Evolutionary conservation across 805 yeast genomes (phyloP), one percentile per base, ranked within the genome.

Genomic region (Candida dendrica): DNA sequence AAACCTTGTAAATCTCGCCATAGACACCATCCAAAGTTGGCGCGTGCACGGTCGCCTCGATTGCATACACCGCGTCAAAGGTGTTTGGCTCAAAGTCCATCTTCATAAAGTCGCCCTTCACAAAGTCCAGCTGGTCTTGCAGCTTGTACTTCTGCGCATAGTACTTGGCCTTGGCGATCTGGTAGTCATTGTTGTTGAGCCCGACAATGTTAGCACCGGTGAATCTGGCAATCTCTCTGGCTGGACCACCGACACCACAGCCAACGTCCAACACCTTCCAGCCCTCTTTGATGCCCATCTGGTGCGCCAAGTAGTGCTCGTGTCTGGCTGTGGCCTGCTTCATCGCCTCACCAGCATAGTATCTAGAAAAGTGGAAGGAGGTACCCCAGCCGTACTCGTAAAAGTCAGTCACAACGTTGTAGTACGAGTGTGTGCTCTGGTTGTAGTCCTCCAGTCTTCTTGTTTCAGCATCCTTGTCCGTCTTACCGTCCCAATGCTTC

Each of bases 321-420:
- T 91, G 98, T 72, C 95, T 82, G 32, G 98, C 98, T 51, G 87
- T 81, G 35, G 97, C 95, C 66, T 91, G 98, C 58, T 77, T 70
- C 71, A 93, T 93, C 18, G 93, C 79, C 69, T 93, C 98, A 49
- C 97, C 97, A 60, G 72, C 74, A 72, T 87, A 91, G 71, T 83
- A 93, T 57, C 96, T 81, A 34, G 95, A 86, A 66, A 93, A 93
- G 66, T 93, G 98, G 87, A 93, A 93, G 14, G 96, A 87, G 15
- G 96, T 76, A 51, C 98, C 98, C 98, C 98, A 93, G 39, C 98
- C 98, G 66, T 93, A 91, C 70, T 93, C 98, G 74, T 93, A 93
- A 59, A 93, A 93, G 67, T 91, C 98, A 24, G 98, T 93, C 39
- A 87, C 97, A 61, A 91, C 79, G 69, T 93, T 93, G 73, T 91